These are phyloP conservation scores for Immersiporthe knoxdaviesiana DNA, from an alignment of 2,329 filamentous ascomycete genomes.

Conservation along the genomic window DNA sequence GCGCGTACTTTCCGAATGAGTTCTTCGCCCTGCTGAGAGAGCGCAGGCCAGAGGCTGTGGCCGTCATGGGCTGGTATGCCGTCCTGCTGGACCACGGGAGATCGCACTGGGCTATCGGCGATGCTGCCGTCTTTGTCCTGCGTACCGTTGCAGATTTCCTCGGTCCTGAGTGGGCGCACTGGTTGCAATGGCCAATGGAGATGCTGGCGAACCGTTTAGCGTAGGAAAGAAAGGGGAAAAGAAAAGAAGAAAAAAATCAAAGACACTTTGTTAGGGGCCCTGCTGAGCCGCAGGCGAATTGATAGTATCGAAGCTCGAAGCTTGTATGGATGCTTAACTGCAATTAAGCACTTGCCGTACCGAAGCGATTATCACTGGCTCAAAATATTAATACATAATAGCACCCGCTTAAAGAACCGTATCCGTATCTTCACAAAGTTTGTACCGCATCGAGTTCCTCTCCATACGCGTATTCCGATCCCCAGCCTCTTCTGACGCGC, in stretches of 20 bases:
- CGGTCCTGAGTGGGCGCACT: not conserved
- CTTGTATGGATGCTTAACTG: not conserved
- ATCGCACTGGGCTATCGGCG: not conserved
- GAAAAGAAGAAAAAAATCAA: too few relatives aligned
- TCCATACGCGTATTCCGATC: not conserved
- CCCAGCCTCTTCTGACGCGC: not conserved
- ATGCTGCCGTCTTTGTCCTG: constrained; percentile 1
- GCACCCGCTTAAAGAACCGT: not conserved
- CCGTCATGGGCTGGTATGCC: constrained; percentile 15
- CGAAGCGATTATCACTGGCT: too few relatives aligned
- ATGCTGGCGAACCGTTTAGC: not conserved
- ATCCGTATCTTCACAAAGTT: not conserved
- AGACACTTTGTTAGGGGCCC: too few relatives aligned
- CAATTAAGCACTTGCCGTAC: too few relatives aligned
- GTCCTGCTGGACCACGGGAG: constrained; percentile 12
- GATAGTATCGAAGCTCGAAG: not conserved
- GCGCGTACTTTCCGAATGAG: not conserved
- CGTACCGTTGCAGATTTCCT: not conserved
- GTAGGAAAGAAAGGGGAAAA: not conserved
- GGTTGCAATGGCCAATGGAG: constrained; percentile 11
- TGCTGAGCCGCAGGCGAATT: not conserved
- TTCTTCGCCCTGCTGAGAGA: constrained; percentile 10
- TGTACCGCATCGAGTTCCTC: too few relatives aligned
- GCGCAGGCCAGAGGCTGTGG: constrained; percentile 10
- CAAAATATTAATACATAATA: too few relatives aligned